phyloP scores from a whole-genome alignment of 257 asterid species.

The Scutellaria galericulata region DNA sequence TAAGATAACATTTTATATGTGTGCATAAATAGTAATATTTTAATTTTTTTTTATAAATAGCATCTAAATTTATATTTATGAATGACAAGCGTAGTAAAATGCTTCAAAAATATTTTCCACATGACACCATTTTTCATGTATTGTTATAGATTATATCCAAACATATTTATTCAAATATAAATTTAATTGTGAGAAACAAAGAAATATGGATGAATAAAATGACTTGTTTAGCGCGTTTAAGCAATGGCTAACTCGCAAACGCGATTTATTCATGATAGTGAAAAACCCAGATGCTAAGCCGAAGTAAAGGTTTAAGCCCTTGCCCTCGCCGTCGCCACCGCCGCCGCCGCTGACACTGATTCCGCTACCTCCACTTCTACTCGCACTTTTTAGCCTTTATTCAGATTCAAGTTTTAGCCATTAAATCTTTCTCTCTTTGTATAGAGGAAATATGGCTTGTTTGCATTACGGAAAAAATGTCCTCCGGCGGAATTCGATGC shows the following conservation, averaged over 20 bases:
- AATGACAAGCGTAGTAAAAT: too few relatives aligned
- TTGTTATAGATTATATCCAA: too few relatives aligned
- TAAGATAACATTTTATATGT: too few relatives aligned
- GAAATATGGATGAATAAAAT: too few relatives aligned
- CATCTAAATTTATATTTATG: too few relatives aligned
- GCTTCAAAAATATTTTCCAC: too few relatives aligned
- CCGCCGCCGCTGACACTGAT: conserved; percentile 1
- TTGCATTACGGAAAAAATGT: conserved; percentile 50
- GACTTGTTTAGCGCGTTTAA: not conserved
- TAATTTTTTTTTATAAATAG: too few relatives aligned
- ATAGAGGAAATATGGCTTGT: conserved; percentile 38
- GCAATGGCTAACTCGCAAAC: not conserved
- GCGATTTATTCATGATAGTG: not conserved
- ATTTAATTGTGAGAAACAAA: too few relatives aligned
- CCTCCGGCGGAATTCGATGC: conserved; percentile 53
- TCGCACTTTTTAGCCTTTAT: conserved; percentile 4
- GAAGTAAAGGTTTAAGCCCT: conserved; percentile 33
- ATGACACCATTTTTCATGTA: too few relatives aligned
- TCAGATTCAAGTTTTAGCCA: not conserved
- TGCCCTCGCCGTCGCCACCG: conserved; percentile 26
- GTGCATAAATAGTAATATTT: too few relatives aligned
- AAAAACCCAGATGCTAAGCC: not conserved
- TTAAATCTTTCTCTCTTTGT: not conserved
- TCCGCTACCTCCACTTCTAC: conserved; percentile 21
- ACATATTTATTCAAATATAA: too few relatives aligned